Percentiles rank a stretch among this genome's conserved stretches.
Evolutionary conservation across 768 basidiomycete species (phyloP).

Genomic region (Panaeolus cyanescens): DNA sequence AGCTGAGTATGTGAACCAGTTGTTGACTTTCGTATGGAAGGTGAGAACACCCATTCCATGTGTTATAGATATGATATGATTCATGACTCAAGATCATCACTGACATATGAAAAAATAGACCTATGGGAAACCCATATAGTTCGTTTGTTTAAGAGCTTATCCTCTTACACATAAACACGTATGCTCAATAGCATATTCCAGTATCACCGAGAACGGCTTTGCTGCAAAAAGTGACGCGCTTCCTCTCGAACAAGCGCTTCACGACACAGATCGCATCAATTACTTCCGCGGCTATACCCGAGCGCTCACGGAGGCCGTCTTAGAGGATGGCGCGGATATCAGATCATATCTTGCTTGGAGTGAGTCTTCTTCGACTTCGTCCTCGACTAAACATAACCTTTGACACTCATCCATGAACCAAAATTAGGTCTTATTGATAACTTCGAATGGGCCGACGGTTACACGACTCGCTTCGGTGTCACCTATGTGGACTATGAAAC

Average conservation of each 20-base stretch:
- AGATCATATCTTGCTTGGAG: slow-evolving; percentile 69
- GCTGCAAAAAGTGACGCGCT: slow-evolving; percentile 59
- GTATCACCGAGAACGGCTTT: slow-evolving; percentile 73
- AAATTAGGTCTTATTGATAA: slow-evolving; percentile 61
- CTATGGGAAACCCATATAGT: slow-evolving; percentile 52
- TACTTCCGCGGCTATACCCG: slow-evolving; percentile 60
- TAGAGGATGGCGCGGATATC: slow-evolving; percentile 58
- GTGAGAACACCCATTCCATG: slow-evolving; percentile 31
- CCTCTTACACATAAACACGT: neutral
- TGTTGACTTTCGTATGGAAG: slow-evolving; percentile 70
- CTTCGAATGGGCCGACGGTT: slow-evolving; percentile 76
- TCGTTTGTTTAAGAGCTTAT: slow-evolving; percentile 13
- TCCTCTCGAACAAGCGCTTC: slow-evolving; percentile 47
- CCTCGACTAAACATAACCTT: neutral
- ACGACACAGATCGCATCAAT: slow-evolving; percentile 60
- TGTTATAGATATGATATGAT: neutral
- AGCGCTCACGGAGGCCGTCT: slow-evolving; percentile 53
- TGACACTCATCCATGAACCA: neutral
- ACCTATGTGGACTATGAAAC: slow-evolving; percentile 71
- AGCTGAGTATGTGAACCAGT: slow-evolving; percentile 24
- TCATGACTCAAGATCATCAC: neutral
- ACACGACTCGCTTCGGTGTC: slow-evolving; percentile 65
- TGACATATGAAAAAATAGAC: slow-evolving; percentile 29
- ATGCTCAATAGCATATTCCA: slow-evolving; percentile 15
- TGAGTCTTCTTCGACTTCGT: slow-evolving; percentile 26